These are phyloP conservation scores for Begonia fuchsioides DNA, from an alignment of 306 rosid species.

Conservation along the genomic window DNA sequence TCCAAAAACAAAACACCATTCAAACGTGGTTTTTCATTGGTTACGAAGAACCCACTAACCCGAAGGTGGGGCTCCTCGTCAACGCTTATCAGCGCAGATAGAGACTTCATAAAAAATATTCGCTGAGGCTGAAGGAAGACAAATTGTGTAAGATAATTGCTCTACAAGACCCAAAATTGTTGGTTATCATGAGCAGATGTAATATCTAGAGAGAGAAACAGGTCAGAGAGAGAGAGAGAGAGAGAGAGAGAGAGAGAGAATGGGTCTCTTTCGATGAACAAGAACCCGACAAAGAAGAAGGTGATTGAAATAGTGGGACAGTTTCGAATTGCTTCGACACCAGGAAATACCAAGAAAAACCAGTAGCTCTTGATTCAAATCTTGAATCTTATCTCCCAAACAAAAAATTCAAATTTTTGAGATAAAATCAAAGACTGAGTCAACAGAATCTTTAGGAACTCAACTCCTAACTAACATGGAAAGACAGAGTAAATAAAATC, in stretches of 20 bases:
- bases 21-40: constrained; percentile 21
- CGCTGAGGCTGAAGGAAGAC: constrained; percentile 14
- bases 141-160: constrained; percentile 10
- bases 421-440: no score
- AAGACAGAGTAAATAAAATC: constrained; percentile 8
- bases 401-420: constrained; percentile 5
- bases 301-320: constrained; percentile 20
- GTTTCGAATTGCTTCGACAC: constrained; percentile 38
- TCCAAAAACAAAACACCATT: constrained; percentile 7
- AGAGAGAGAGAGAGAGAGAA: background rate
- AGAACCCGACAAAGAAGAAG: constrained; percentile 15
- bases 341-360: constrained; percentile 25
- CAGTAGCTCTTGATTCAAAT: constrained; percentile 34
- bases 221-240: no score
- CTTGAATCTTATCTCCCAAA: constrained; percentile 3
- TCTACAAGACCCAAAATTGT: constrained; percentile 27
- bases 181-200: constrained; percentile 35
- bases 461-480: constrained; percentile 11
- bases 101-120: constrained; percentile 15
- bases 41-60: constrained; percentile 61
- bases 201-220: constrained; percentile 3
- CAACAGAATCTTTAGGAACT: no score
- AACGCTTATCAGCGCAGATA: constrained; percentile 21
- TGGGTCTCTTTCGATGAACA: constrained; percentile 5
- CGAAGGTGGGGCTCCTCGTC: constrained; percentile 55